Percentiles rank a stretch among this genome's conserved stretches.
Conservation (phyloP, 495 filamentous ascomycete genomes). For the Aspergillus avenaceus region DNA sequence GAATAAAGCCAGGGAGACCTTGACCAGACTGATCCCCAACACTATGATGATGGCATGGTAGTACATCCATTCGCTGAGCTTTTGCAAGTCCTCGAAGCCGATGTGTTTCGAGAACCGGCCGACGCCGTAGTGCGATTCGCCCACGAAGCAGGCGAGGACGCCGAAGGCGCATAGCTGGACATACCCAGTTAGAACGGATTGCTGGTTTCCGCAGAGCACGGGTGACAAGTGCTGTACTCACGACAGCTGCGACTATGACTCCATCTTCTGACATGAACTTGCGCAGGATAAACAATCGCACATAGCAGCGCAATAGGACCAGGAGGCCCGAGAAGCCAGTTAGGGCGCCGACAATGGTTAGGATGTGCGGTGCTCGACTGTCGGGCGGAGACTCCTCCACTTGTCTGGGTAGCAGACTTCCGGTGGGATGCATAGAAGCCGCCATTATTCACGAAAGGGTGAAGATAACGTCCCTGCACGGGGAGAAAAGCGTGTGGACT, state of each 20-base stretch:
- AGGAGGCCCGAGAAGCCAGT: slow-evolving; percentile 12
- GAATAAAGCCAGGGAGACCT: slow-evolving; percentile 9
- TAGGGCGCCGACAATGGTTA: slow-evolving; percentile 14
- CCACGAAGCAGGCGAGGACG: slow-evolving; percentile 16
- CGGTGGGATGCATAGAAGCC: neutral
- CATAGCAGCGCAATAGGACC: slow-evolving; percentile 16
- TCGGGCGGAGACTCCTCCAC: neutral
- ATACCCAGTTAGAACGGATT: neutral
- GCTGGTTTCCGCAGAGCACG: too few species aligned
- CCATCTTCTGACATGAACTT: slow-evolving; percentile 15
- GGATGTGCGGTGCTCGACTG: slow-evolving; percentile 16
- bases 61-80: slow-evolving; percentile 8
- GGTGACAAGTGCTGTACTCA: slow-evolving; percentile 8
- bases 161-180: slow-evolving; percentile 12
- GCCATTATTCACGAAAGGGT: too few species aligned
- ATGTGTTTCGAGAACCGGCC: slow-evolving; percentile 10
- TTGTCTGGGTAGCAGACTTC: neutral
- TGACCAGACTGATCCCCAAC: slow-evolving; percentile 10
- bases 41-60: slow-evolving; percentile 18
- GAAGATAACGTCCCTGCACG: too few species aligned
- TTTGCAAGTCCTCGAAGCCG: neutral
- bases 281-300: slow-evolving; percentile 12
- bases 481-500: too few species aligned
- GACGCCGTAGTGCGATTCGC: slow-evolving; percentile 15
- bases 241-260: slow-evolving; percentile 10